A percentile compares a stretch with the other conserved stretches of the same genome.
Conservation (phyloP, 148 eudicot species). For the Drosera capensis region DNA sequence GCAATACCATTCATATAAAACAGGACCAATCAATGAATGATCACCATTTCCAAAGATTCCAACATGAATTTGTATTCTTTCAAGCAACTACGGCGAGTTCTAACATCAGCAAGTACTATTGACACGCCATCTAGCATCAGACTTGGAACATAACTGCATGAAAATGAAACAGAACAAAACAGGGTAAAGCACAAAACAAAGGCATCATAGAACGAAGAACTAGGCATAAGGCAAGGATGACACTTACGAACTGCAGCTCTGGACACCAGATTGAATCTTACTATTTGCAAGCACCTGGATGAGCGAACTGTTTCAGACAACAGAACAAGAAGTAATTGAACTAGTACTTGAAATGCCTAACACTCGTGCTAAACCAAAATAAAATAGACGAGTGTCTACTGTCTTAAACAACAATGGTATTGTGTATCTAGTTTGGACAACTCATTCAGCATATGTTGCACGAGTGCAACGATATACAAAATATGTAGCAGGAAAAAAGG, state of each 20-base stretch:
- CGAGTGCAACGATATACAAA: no score
- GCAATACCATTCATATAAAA: neutral
- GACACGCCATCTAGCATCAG: slow-evolving; percentile 61
- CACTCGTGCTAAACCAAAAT: neutral
- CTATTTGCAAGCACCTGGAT: slow-evolving; percentile 39
- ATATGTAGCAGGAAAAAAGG: no score
- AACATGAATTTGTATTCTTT: slow-evolving; percentile 63
- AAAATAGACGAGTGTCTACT: no score
- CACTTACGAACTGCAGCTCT: slow-evolving; percentile 61
- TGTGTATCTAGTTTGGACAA: no score
- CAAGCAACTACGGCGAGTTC: slow-evolving; percentile 65
- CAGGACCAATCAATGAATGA: neutral
- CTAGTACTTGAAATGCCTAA: neutral
- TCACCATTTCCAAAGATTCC: slow-evolving; percentile 48
- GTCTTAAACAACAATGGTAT: no score
- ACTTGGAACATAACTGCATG: slow-evolving; percentile 60
- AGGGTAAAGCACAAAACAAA: neutral
- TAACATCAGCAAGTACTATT: slow-evolving; percentile 46
- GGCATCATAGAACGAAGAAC: neutral
- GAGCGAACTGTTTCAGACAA: slow-evolving; percentile 6
- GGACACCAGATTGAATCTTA: slow-evolving; percentile 51
- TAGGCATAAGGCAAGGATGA: slow-evolving; percentile 1
- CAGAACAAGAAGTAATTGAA: neutral
- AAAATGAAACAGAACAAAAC: neutral
- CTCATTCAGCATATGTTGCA: no score